Percentiles rank a stretch among this genome's conserved stretches.
Evolutionary conservation across 2,329 filamentous ascomycete genomes (phyloP).

Genomic region (Colletotrichum sp.): DNA sequence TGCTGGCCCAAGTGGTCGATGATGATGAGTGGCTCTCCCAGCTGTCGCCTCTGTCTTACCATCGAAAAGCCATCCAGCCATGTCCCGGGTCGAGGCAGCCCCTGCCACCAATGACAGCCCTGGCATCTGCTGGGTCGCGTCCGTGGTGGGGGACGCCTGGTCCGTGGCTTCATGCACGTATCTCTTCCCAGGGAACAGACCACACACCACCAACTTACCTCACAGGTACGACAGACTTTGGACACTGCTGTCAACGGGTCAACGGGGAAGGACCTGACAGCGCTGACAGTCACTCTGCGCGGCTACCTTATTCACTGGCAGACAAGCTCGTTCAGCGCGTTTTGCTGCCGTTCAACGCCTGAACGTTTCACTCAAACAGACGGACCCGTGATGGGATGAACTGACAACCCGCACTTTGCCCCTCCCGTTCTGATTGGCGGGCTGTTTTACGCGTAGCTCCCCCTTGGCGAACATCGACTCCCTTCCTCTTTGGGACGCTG

Average conservation of each 20-base stretch:
- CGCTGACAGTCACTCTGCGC: background rate
- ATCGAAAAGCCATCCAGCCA: background rate
- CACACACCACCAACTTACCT: background rate
- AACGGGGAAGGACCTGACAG: background rate
- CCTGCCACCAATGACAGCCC: background rate
- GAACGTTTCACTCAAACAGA: background rate
- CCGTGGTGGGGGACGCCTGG: background rate
- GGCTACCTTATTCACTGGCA: background rate
- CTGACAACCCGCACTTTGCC: background rate
- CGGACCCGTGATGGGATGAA: background rate
- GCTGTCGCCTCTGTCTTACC: background rate
- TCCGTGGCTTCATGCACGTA: conserved; percentile 16
- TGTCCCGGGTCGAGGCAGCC: background rate
- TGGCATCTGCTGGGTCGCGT: background rate
- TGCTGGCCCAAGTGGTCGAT: background rate
- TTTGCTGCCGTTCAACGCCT: background rate
- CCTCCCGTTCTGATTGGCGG: background rate
- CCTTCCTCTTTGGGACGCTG: background rate
- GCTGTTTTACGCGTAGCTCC: background rate
- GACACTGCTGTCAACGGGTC: background rate
- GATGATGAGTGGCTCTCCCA: background rate
- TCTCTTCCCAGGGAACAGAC: background rate
- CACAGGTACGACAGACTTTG: background rate
- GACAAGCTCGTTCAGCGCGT: background rate
- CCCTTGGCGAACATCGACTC: background rate